Conservation (phyloP, 176 grass and related monocot genomes). For the barley (Hordeum vulgare) region DNA sequence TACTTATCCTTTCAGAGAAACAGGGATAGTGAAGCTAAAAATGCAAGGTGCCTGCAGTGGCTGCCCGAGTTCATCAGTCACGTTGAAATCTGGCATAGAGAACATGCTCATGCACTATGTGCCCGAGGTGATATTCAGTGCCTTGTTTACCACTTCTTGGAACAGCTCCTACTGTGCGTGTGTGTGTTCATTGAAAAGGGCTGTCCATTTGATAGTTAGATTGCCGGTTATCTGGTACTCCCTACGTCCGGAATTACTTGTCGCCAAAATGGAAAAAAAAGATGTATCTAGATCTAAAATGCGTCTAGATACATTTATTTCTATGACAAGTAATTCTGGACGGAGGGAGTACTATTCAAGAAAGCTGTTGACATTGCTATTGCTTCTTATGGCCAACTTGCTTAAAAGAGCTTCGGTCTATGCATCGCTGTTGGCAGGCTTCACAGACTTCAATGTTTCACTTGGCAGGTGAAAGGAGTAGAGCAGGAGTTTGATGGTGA, state of each 20-base stretch:
- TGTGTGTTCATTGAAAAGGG: not conserved
- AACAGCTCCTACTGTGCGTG: not conserved
- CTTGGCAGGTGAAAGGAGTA: conserved; percentile 81
- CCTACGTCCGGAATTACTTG: too few species aligned
- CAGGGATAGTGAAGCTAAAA: conserved; percentile 81
- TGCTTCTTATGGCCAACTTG: not conserved
- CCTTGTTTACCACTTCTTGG: not conserved
- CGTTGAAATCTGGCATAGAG: conserved; percentile 96
- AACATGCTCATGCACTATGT: conserved; percentile 99
- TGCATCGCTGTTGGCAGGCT: not conserved
- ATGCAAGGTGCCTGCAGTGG: conserved; percentile 99
- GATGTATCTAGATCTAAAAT: too few species aligned
- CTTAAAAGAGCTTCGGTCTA: not conserved
- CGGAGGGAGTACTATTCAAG: not conserved
- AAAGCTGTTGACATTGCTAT: not conserved
- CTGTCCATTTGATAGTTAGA: conserved; percentile 5
- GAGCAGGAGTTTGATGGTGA: conserved; percentile 84
- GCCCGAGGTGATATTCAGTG: conserved; percentile 54
- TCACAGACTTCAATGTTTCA: not conserved
- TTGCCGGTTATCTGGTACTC: not conserved
- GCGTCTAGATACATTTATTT: too few species aligned
- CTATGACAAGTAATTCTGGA: too few species aligned
- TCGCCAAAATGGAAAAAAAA: too few species aligned
- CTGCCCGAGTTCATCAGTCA: conserved; percentile 93
- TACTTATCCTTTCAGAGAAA: conserved; percentile 52